Percentiles rank a stretch among this genome's conserved stretches.
Conservation (phyloP, 2,329 filamentous ascomycete genomes). For the Plenodomus tracheiphilus region DNA sequence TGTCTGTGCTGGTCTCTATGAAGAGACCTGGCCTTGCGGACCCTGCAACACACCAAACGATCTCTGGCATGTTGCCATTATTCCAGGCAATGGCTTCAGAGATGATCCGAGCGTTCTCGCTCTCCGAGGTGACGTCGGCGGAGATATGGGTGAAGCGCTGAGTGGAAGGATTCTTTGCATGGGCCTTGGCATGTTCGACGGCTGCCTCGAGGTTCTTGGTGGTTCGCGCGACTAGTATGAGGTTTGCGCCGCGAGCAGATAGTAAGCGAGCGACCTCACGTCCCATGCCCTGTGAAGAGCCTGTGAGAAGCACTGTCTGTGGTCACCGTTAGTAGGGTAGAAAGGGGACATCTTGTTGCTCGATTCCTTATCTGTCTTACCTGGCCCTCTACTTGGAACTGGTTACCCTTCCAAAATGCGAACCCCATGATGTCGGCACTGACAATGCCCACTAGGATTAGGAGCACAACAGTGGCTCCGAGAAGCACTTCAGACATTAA, state of each 20-base stretch:
- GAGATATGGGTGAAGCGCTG: conserved; percentile 85
- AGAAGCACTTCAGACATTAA: conserved; percentile 44
- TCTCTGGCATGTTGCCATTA: conserved; percentile 69
- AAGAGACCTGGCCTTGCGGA: conserved; percentile 75
- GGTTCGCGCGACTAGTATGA: conserved; percentile 83
- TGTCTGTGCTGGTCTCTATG: conserved; percentile 69
- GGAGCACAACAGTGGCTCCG: conserved; percentile 40
- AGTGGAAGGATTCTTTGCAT: conserved; percentile 64
- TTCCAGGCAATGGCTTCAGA: conserved; percentile 79
- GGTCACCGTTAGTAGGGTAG: neutral
- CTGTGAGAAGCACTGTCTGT: conserved; percentile 86
- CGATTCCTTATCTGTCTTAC: conserved; percentile 53
- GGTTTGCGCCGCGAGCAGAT: conserved; percentile 78
- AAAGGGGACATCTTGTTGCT: neutral
- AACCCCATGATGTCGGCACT: conserved; percentile 65
- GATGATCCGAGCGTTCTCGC: conserved; percentile 72
- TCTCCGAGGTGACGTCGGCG: conserved; percentile 74
- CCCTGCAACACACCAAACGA: conserved; percentile 91
- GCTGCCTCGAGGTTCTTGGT: conserved; percentile 73
- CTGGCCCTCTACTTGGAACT: conserved; percentile 83
- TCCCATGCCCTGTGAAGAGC: conserved; percentile 92
- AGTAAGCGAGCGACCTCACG: conserved; percentile 73
- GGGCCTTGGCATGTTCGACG: conserved; percentile 67
- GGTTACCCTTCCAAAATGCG: conserved; percentile 65
- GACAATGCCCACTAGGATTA: conserved; percentile 42